Conservation (phyloP, 2,329 filamentous ascomycete genomes). For the Colletotrichum chlorophyti region DNA sequence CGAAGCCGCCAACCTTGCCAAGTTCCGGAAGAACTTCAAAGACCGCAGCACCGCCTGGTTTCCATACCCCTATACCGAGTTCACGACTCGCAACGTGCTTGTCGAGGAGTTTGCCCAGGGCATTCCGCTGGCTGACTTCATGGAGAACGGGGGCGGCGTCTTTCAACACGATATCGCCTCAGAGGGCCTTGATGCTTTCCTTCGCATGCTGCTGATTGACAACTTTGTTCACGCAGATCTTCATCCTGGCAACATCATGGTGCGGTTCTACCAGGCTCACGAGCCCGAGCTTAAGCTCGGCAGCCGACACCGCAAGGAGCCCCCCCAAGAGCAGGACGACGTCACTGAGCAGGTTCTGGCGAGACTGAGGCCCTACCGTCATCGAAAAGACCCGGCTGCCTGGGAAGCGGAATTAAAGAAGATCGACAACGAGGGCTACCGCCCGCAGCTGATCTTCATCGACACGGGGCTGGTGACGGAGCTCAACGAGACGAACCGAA, state of each 20-base stretch:
- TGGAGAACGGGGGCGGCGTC: slow-evolving; percentile 88
- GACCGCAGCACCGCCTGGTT: slow-evolving; percentile 94
- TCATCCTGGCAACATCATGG: slow-evolving; percentile 99
- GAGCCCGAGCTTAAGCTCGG: slow-evolving; percentile 65
- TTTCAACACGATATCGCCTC: slow-evolving; percentile 95
- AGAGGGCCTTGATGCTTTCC: slow-evolving; percentile 92
- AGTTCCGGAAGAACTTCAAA: slow-evolving; percentile 90
- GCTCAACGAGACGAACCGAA: slow-evolving; percentile 83
- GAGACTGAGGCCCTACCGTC: slow-evolving; percentile 76
- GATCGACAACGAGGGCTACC: slow-evolving; percentile 86
- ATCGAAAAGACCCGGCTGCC: slow-evolving; percentile 64
- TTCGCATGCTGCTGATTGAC: slow-evolving; percentile 95
- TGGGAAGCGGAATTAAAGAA: slow-evolving; percentile 79
- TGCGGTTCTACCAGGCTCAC: slow-evolving; percentile 90
- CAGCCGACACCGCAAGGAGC: slow-evolving; percentile 36
- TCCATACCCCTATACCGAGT: slow-evolving; percentile 90
- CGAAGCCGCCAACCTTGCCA: slow-evolving; percentile 86
- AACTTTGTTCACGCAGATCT: slow-evolving; percentile 98
- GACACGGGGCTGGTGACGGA: slow-evolving; percentile 96
- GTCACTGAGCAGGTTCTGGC: slow-evolving; percentile 88
- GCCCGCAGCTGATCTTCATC: slow-evolving; percentile 95
- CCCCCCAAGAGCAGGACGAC: slow-evolving; percentile 63
- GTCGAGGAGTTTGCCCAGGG: slow-evolving; percentile 97
- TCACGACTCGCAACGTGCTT: slow-evolving; percentile 89
- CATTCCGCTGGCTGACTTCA: slow-evolving; percentile 87